Percentiles rank a stretch among this genome's conserved stretches.
These are phyloP conservation scores for Metschnikowia baotianmanensis DNA, from an alignment of 805 yeast genomes.

Conservation along the genomic window DNA sequence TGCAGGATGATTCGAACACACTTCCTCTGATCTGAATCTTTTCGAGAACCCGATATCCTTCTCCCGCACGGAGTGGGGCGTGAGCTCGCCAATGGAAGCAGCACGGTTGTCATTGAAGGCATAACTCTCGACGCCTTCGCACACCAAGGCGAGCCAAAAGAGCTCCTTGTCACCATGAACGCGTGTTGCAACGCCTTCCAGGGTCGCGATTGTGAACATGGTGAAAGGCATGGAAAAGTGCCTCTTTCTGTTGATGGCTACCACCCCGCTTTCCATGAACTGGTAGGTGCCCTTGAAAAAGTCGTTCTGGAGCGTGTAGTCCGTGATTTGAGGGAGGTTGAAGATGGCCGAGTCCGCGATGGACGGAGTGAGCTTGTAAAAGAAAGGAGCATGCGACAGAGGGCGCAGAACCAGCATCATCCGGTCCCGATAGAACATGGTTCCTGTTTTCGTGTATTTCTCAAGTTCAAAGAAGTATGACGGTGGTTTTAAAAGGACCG, in stretches of 20 bases:
- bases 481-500: constrained; percentile 39
- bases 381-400: constrained; percentile 35
- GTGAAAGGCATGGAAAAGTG: constrained; percentile 32
- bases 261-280: constrained; percentile 38
- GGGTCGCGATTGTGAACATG: constrained; percentile 28
- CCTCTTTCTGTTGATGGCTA: constrained; percentile 25
- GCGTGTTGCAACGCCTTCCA: constrained; percentile 2
- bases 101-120: constrained; percentile 30
- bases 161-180: constrained; percentile 38
- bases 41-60: constrained; percentile 19
- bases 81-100: constrained; percentile 31
- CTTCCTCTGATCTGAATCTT: constrained; percentile 35
- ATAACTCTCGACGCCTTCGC: constrained; percentile 28
- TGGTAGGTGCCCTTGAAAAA: constrained; percentile 36
- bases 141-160: constrained; percentile 30
- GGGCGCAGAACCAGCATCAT: constrained; percentile 28
- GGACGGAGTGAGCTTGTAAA: constrained; percentile 42
- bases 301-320: constrained; percentile 28
- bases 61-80: constrained; percentile 28
- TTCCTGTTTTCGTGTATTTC: constrained; percentile 34
- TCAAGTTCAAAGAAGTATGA: constrained; percentile 30
- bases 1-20: constrained; percentile 63
- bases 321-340: constrained; percentile 33
- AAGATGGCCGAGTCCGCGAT: constrained; percentile 22
- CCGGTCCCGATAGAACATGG: constrained; percentile 14